Evolutionary conservation across 495 filamentous ascomycete species (phyloP), one percentile per base, ranked within the genome.

Genomic region (Staphylotrichum longicolle): DNA sequence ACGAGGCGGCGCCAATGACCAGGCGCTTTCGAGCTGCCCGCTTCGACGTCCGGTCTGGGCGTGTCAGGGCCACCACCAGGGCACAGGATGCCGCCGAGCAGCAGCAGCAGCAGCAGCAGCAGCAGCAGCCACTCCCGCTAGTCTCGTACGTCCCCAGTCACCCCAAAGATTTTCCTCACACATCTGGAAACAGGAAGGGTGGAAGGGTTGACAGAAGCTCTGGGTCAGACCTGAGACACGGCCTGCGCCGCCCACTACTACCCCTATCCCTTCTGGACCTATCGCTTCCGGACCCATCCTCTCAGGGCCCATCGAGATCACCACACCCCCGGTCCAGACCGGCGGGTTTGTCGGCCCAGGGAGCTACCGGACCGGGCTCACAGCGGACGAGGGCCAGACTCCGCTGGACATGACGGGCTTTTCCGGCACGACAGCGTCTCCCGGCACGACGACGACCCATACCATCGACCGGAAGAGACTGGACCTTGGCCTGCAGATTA

Each of bases 271-370:
- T 27, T 27, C 20, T 27, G 20, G 20, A 27, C 20, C 20, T 27
- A 27, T 27, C 20, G 20, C 20, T 27, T 27, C 20, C 20, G 20
- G 20, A 27, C 47, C 47, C 5, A 34, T 50, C 10, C 47, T 27
- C 11, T 9, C 44, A 30, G 56, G 42, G 10, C 56, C 56, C 40
- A 54, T 61, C 50, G 49, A 61, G 50, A 61, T 61, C 27, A 61
- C 58, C 49, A 61, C 58, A 12, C 58, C 50, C 37, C 58, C 58
- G 30, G 49, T 61, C 10, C 58, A 61, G 20, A 48, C 58, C 3
- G 49, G 58, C 40, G 58, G 49, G 27, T 61, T 61, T n/a, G 50
- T 61, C 15, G 49, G 58, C 45, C 58, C 58, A 5, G 58, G 58
- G 10, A 61, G 58, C 58, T 61, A 61, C 58, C 35, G 49, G 30